These are phyloP conservation scores for Aegilops tauschii DNA, from an alignment of 176 grass and related monocot genomes.

Conservation along the genomic window DNA sequence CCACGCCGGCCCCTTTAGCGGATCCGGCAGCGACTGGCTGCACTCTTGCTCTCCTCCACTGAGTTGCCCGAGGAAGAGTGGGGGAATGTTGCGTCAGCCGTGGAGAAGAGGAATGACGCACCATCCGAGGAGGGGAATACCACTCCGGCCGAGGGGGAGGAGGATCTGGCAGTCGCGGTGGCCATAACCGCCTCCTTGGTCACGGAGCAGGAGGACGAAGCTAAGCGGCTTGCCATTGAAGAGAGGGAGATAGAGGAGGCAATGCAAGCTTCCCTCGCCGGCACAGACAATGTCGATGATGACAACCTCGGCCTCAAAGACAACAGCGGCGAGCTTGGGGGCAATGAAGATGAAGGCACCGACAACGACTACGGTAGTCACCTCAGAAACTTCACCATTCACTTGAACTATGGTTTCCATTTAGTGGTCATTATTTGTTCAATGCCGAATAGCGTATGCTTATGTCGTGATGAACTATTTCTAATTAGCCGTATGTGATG, in stretches of 20 bases:
- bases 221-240: too few species aligned
- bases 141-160: not conserved
- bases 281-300: not conserved
- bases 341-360: not conserved
- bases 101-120: too few species aligned
- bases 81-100: too few species aligned
- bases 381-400: not conserved
- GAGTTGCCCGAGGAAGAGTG: too few species aligned
- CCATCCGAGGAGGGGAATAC: too few species aligned
- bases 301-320: not conserved
- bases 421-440: not conserved
- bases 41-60: too few species aligned
- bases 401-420: not conserved
- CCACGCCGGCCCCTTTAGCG: too few species aligned
- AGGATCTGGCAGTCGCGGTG: not conserved
- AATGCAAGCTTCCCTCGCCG: not conserved
- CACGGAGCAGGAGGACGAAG: too few species aligned
- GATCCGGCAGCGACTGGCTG: too few species aligned
- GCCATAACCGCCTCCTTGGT: not conserved
- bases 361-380: not conserved
- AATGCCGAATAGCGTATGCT: not conserved
- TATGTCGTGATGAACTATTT: not conserved
- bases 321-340: not conserved
- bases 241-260: not conserved
- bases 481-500: not conserved